phyloP scores from a whole-genome alignment of 2,329 filamentous ascomycete genomes.

The Podosphaera fusca region DNA sequence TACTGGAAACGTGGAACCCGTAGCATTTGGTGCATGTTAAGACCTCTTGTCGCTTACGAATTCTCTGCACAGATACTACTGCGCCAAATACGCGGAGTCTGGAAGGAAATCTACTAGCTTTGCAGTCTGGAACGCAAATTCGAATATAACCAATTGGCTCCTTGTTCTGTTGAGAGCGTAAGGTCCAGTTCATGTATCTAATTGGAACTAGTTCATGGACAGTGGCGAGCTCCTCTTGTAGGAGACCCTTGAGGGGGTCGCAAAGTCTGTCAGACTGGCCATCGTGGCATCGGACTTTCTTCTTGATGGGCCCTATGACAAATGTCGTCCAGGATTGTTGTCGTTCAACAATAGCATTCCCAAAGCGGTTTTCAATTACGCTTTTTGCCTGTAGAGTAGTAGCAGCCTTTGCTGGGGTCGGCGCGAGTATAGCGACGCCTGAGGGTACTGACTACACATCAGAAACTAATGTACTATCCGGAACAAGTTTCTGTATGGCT shows the following conservation, averaged over 20 bases:
- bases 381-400: not conserved
- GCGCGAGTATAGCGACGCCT: not conserved
- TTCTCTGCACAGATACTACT: no score
- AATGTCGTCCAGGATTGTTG: conserved; percentile 1
- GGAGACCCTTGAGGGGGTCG: not conserved
- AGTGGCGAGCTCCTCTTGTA: not conserved
- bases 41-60: no score
- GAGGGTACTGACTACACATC: conserved; percentile 1
- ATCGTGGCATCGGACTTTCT: not conserved
- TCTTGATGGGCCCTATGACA: not conserved
- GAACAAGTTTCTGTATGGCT: not conserved
- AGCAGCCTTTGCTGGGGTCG: not conserved
- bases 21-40: no score
- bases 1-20: no score
- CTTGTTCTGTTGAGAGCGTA: not conserved
- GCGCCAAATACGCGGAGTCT: not conserved
- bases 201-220: not conserved
- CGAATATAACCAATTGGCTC: not conserved
- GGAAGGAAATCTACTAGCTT: not conserved
- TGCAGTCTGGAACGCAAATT: not conserved
- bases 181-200: not conserved
- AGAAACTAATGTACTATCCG: not conserved
- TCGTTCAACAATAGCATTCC: not conserved
- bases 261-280: not conserved
- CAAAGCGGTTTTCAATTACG: not conserved